Percentiles rank a stretch among this genome's conserved stretches.
These are phyloP conservation scores for Globisporangium carolinianum DNA, from an alignment of 352 stramenopile genomes.

Conservation along the genomic window DNA sequence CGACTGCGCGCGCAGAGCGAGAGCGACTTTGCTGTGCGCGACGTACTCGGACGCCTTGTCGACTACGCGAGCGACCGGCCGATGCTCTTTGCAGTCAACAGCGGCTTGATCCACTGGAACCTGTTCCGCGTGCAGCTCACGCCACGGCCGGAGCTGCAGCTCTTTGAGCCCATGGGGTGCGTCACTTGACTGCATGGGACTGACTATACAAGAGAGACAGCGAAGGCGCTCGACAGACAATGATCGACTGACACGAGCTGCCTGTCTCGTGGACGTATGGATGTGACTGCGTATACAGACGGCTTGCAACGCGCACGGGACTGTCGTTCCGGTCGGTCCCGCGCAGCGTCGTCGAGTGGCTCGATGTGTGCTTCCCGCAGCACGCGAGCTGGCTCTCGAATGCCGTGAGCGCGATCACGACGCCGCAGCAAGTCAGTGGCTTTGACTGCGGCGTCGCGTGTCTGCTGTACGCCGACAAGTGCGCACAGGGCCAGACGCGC, in stretches of 20 bases:
- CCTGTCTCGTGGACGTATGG: not conserved
- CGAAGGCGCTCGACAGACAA: not conserved
- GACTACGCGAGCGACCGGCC: conserved; percentile 48
- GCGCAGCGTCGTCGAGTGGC: conserved; percentile 74
- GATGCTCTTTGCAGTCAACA: conserved; percentile 82
- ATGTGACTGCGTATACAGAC: conserved; percentile 10
- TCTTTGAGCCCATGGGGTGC: conserved; percentile 87
- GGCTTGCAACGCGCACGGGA: conserved; percentile 42
- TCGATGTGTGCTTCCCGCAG: conserved; percentile 72
- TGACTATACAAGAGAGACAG: not conserved
- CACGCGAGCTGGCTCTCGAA: conserved; percentile 43
- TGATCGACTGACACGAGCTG: not conserved
- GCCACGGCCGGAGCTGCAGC: conserved; percentile 60
- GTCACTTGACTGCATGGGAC: not conserved
- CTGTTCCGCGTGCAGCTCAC: conserved; percentile 76
- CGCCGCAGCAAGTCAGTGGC: conserved; percentile 82
- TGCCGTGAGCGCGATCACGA: conserved; percentile 69
- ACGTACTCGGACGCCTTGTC: conserved; percentile 62
- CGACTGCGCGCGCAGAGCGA: not conserved
- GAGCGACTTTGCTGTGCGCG: conserved; percentile 24
- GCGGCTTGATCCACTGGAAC: conserved; percentile 84
- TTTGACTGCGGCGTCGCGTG: conserved; percentile 88
- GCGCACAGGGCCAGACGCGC: conserved; percentile 41
- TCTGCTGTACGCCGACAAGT: conserved; percentile 86
- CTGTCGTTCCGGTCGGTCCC: conserved; percentile 76